Percentiles rank a stretch among this genome's conserved stretches.
Conservation (phyloP, 257 asterid genomes). For the Ligustrum vulgare region DNA sequence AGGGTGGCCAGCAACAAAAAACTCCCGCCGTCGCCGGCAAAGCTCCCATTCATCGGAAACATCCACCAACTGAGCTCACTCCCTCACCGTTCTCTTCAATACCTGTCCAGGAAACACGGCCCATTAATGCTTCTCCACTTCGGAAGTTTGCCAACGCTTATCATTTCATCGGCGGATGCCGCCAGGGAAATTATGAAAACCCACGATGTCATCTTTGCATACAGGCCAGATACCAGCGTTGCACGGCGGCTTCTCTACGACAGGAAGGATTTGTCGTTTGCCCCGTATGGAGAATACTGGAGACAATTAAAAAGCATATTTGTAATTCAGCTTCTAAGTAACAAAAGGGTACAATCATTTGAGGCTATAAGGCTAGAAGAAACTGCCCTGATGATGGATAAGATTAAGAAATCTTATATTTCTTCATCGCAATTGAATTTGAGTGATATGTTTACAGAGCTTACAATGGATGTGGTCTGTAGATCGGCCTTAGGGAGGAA, state of each 20-base stretch:
- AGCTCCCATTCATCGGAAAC: conserved; percentile 24
- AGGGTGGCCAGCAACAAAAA: neutral
- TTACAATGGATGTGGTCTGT: conserved; percentile 25
- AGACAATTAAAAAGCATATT: conserved; percentile 35
- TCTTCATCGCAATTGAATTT: conserved; percentile 15
- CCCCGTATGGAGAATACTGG: conserved; percentile 45
- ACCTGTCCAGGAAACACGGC: conserved; percentile 23
- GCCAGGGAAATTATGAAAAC: conserved; percentile 27
- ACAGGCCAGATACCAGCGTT: conserved; percentile 28
- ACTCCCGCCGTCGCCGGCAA: conserved; percentile 22
- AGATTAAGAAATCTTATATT: conserved; percentile 2
- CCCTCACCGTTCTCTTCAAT: conserved; percentile 20
- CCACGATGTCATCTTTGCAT: conserved; percentile 33
- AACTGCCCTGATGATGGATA: conserved; percentile 20
- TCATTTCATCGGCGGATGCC: conserved; percentile 20
- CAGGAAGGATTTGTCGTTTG: conserved; percentile 20
- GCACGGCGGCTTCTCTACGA: conserved; percentile 25
- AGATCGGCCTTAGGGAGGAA: conserved; percentile 37
- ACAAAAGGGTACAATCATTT: conserved; percentile 32
- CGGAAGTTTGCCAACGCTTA: conserved; percentile 4
- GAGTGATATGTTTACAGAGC: conserved; percentile 23
- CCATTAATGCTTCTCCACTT: conserved; percentile 27
- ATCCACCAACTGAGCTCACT: conserved; percentile 22
- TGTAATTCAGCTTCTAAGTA: conserved; percentile 39
- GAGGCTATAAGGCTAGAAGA: conserved; percentile 32